Base-by-base conservation (phyloP, 306 rosid genomes). In the Corylus heterophylla region DNA sequence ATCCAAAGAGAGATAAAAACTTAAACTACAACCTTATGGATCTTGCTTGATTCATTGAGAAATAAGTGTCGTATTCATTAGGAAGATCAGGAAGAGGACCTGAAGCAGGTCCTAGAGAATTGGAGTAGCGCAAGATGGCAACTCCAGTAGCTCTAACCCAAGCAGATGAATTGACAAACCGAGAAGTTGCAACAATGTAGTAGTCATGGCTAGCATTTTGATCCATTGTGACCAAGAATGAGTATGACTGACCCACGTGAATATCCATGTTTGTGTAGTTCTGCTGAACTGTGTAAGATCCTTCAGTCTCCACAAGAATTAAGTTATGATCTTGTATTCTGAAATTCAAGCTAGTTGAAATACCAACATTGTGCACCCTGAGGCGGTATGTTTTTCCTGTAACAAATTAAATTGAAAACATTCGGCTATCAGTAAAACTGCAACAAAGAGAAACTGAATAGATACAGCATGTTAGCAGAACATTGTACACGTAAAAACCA, bases 141-240 rank as follows among this genome's bases (percentile, higher is more conserved):
- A 87, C 96, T 74, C 94, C 94, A 50, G 90, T 90, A 74, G 89
- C 94, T 83, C 61, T 80, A 74, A 82, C 82, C 95, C 90, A 90
- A 29, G 75, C 62, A 47, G 96, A 85, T 67, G 91, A 88, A 74
- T 92, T 90, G 82, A 88, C 97, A 76, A 90, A 93, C 59, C 89
- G 90, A 74, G 97, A 90, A 82, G 91, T 90, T 27, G 96, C 96
- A 78, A 89, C 89, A 71, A 93, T 85, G 75, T 90, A 93, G 91
- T 93, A 93, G 84, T 93, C 96, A 64, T 82, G 82, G 81, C 84
- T 89, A 80, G 92, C 91, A 79, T 90, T 90, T 87, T 93, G 97
- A 87, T 93, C 97, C 97, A 88, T 91, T 22, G 97, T 89, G 54
- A 93, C 94, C 87, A 93, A 84, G 88, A 93, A 90, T 27, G 97